Evolutionary conservation across 1,284 basidiomycete species (phyloP).

Genomic region (Melampsora larici-populina): DNA sequence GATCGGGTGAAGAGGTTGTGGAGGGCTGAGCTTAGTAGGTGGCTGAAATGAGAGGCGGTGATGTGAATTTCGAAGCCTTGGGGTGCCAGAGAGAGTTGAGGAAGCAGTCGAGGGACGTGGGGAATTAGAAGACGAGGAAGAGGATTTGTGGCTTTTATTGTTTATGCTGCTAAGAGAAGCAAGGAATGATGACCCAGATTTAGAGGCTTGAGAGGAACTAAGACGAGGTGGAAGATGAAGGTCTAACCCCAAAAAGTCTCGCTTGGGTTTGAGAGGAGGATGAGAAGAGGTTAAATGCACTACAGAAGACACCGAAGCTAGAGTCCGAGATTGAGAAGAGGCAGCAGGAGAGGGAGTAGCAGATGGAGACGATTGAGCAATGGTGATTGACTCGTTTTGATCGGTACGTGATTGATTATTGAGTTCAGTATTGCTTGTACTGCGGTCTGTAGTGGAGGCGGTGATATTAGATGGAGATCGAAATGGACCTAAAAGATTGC

Average conservation of each 20-base stretch:
- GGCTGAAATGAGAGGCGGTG: slow-evolving; percentile 6
- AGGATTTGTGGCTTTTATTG: neutral
- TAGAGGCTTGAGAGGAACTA: slow-evolving; percentile 1
- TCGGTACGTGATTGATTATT: too few species aligned
- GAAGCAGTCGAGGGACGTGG: slow-evolving; percentile 4
- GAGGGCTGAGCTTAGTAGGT: neutral
- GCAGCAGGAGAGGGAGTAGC: neutral
- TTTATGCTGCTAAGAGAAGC: neutral
- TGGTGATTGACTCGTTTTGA: too few species aligned
- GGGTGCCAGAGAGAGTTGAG: neutral
- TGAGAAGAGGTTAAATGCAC: neutral
- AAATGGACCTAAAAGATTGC: too few species aligned
- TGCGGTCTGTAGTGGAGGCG: too few species aligned
- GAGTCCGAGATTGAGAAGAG: neutral
- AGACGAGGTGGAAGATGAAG: neutral
- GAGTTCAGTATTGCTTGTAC: too few species aligned
- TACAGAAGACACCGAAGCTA: neutral
- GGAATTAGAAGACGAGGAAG: neutral
- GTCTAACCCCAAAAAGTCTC: slow-evolving; percentile 1
- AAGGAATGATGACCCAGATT: neutral
- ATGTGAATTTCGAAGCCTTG: neutral
- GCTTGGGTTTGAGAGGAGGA: neutral
- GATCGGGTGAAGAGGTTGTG: neutral
- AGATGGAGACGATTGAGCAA: neutral
- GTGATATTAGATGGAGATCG: too few species aligned